Evolutionary conservation across 805 yeast species (phyloP).

Genomic region (Candida sphagnicola): DNA sequence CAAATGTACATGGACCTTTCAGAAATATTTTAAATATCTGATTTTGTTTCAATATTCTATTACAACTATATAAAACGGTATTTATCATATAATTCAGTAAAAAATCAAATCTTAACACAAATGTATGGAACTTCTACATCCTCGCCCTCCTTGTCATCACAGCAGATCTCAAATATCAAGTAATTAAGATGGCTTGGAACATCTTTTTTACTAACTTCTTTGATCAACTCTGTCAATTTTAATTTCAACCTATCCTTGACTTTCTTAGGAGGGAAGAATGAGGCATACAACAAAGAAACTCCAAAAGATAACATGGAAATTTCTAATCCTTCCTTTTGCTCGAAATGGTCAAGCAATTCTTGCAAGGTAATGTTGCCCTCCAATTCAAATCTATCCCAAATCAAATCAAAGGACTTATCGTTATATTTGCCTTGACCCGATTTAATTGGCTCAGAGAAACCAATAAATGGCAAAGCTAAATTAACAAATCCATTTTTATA

Average conservation of each 20-base stretch:
- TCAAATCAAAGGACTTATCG: constrained; percentile 71
- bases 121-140: constrained; percentile 94
- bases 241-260: constrained; percentile 68
- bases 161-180: constrained; percentile 83
- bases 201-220: constrained; percentile 80
- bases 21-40: too few species aligned
- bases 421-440: constrained; percentile 83
- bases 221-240: constrained; percentile 71
- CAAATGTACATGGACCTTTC: too few species aligned
- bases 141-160: constrained; percentile 89
- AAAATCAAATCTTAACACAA: constrained; percentile 43
- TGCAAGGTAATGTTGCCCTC: constrained; percentile 72
- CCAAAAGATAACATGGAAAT: constrained; percentile 91
- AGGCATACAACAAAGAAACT: constrained; percentile 84
- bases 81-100: background rate
- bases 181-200: constrained; percentile 70
- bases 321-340: constrained; percentile 78
- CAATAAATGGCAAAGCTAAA: constrained; percentile 92
- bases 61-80: background rate
- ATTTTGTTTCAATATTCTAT: background rate
- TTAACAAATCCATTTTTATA: constrained; percentile 91
- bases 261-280: constrained; percentile 91
- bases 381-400: constrained; percentile 93
- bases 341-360: constrained; percentile 70
- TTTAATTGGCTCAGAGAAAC: constrained; percentile 92